Evolutionary conservation across 257 asterid genomes (phyloP), one percentile per base, ranked within the genome.

Genomic region (Fraxinus cuspidata): DNA sequence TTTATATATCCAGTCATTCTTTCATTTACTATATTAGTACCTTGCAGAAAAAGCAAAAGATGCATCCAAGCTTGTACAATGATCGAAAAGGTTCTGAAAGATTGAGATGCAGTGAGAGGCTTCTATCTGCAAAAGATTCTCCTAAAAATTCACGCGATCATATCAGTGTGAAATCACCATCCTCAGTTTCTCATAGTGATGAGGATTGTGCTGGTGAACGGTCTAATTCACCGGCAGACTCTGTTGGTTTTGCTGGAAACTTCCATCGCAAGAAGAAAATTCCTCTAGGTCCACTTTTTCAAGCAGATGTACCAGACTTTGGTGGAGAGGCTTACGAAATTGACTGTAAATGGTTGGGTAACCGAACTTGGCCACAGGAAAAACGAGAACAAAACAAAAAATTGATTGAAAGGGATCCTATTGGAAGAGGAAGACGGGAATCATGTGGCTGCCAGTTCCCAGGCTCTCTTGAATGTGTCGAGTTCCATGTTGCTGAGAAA

Each of bases 51-150:
- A 89, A 84, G 80, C 96, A 88, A 84, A 92, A 83, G 89, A 88
- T 95, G 93, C 97, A 92, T 73, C 99, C 98, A 25, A 73, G 84
- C 85, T 82, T 93, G 95, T 96, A 92, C 40, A 97, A 89, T 19
- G 92, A 83, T 84, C 91, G 72, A 63, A 74, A 63, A 29, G 64
- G 78, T 65, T 79, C 90, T 18, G 94, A 87, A 77, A 83, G 86
- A 81, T 70, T 84, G 75, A 88, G 99, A 84, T 82, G 84, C 90
- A 93, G 99, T 87, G 87, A 74, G 81, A 90, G 97, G 84, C 75
- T 96, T 68, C 77, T 84, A 66, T 64, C 78, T 72, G 90, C 89
- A 21, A 92, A 93, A 80, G 92, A 86, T 69, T 58, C 89, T 76
- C 73, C 74, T 31, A 86, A 74, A 72, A 92, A 86, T 80, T 37